Percentiles rank a stretch among this genome's conserved stretches.
Evolutionary conservation across 176 grass and related monocot genomes (phyloP).

Genomic region (Zoysia pacifica): DNA sequence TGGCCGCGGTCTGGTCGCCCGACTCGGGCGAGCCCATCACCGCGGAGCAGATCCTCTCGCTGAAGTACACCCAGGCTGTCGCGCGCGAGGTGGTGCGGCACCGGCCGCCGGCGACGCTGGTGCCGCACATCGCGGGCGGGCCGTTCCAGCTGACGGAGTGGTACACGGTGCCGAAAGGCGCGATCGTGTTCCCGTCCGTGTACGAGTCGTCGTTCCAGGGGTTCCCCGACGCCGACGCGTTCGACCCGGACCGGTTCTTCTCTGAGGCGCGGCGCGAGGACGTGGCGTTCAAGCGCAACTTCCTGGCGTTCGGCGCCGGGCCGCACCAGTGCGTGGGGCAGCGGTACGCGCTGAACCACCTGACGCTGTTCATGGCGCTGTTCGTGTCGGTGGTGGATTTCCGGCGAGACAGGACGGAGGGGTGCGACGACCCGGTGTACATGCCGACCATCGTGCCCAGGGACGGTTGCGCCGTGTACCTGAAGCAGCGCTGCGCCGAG

Average conservation of each 20-base stretch:
- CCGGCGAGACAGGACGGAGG: slow-evolving; percentile 51
- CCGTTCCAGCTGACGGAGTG: slow-evolving; percentile 67
- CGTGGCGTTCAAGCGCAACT: slow-evolving; percentile 65
- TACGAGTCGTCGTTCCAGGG: slow-evolving; percentile 87
- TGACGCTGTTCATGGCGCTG: slow-evolving; percentile 77
- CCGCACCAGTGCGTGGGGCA: slow-evolving; percentile 85
- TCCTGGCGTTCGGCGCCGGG: slow-evolving; percentile 83
- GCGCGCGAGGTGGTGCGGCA: slow-evolving; percentile 79
- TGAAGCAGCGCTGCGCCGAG: slow-evolving; percentile 43
- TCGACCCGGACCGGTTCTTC: slow-evolving; percentile 87
- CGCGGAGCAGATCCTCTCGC: slow-evolving; percentile 51
- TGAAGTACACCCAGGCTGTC: slow-evolving; percentile 85
- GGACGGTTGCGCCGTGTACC: slow-evolving; percentile 57
- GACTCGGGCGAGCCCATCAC: slow-evolving; percentile 61
- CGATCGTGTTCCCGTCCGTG: slow-evolving; percentile 72
- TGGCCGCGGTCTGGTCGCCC: slow-evolving; percentile 54
- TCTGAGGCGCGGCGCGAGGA: slow-evolving; percentile 62
- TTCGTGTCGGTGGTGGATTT: slow-evolving; percentile 73
- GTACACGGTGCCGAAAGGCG: slow-evolving; percentile 85
- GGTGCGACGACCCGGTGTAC: slow-evolving; percentile 67
- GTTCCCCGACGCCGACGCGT: slow-evolving; percentile 54
- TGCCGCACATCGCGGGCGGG: slow-evolving; percentile 76
- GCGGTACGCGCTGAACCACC: slow-evolving; percentile 88
- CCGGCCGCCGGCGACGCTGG: slow-evolving; percentile 70
- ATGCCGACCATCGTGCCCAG: slow-evolving; percentile 74